phyloP scores from a whole-genome alignment of 2,329 filamentous ascomycete species.

The Fusarium tupiense region DNA sequence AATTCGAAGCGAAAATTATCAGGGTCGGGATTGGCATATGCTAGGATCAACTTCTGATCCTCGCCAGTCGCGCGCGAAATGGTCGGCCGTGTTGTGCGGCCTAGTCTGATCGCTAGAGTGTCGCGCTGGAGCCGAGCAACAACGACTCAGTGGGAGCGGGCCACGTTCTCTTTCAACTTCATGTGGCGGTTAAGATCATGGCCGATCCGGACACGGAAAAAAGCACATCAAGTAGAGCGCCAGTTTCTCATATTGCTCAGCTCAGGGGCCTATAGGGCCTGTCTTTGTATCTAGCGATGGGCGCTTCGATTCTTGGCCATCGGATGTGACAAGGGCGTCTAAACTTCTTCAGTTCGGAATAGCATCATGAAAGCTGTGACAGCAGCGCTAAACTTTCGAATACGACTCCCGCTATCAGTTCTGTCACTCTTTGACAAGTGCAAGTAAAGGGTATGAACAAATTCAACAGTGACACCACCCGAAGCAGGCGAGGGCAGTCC shows the following conservation, averaged over 20 bases:
- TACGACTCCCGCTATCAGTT: not conserved
- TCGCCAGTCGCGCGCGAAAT: conserved; percentile 40
- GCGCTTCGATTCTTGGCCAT: not conserved
- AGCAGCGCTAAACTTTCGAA: conserved; percentile 3
- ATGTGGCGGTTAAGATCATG: conserved; percentile 41
- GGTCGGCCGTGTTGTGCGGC: conserved; percentile 38
- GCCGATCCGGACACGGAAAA: conserved; percentile 26
- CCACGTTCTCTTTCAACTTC: conserved; percentile 45
- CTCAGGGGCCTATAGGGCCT: conserved; percentile 11
- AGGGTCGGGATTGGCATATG: conserved; percentile 28
- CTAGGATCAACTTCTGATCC: conserved; percentile 28
- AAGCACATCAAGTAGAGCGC: conserved; percentile 24
- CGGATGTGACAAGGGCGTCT: not conserved
- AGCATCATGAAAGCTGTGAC: conserved; percentile 7
- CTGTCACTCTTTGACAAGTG: not conserved
- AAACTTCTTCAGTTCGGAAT: conserved; percentile 7
- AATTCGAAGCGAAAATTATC: conserved; percentile 39
- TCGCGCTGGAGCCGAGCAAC: conserved; percentile 37
- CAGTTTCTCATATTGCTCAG: conserved; percentile 18
- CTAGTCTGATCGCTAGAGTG: conserved; percentile 34
- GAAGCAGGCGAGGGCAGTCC: conserved; percentile 25
- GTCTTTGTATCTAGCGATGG: not conserved
- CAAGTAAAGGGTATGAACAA: not conserved
- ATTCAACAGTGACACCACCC: conserved; percentile 18
- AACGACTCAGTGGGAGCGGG: conserved; percentile 45